Conservation (phyloP, 140 eudicot species). For the Stevia rebaudiana region DNA sequence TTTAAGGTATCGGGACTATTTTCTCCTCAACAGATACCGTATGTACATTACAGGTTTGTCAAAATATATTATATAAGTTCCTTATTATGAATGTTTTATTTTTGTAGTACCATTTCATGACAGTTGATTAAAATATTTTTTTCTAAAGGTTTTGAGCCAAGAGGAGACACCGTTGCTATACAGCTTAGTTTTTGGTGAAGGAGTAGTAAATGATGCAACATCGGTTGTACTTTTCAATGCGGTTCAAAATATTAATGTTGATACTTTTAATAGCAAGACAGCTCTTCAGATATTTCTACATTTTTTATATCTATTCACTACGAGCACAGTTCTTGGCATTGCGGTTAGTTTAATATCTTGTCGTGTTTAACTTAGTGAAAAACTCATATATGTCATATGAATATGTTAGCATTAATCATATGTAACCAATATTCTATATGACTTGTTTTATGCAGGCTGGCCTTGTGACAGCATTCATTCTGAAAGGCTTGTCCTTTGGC, state of each 20-base stretch:
- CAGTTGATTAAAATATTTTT: not conserved
- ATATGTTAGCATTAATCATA: not conserved
- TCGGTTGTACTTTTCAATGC: constrained; percentile 94
- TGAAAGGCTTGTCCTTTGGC: constrained; percentile 77
- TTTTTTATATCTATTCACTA: constrained; percentile 69
- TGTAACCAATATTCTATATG: not conserved
- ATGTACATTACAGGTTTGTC: constrained; percentile 85
- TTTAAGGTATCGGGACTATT: constrained; percentile 74
- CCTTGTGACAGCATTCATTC: constrained; percentile 67
- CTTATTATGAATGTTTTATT: not conserved
- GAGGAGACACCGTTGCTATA: constrained; percentile 92
- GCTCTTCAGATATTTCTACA: constrained; percentile 42
- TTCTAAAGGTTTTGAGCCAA: constrained; percentile 67
- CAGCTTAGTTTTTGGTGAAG: constrained; percentile 97
- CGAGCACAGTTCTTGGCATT: constrained; percentile 87
- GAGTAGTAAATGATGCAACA: constrained; percentile 97
- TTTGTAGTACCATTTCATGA: not conserved
- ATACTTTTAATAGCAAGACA: constrained; percentile 44
- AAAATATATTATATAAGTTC: not conserved
- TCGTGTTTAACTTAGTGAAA: not conserved
- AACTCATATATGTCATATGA: no score
- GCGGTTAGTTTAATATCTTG: constrained; percentile 42
- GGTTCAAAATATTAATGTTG: constrained; percentile 68
- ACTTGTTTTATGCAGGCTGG: constrained; percentile 60
- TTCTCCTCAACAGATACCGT: constrained; percentile 98